A percentile compares a stretch with the other conserved stretches of the same genome.
phyloP scores from a whole-genome alignment of 805 yeast species.

The Debaryomyces castellii region DNA sequence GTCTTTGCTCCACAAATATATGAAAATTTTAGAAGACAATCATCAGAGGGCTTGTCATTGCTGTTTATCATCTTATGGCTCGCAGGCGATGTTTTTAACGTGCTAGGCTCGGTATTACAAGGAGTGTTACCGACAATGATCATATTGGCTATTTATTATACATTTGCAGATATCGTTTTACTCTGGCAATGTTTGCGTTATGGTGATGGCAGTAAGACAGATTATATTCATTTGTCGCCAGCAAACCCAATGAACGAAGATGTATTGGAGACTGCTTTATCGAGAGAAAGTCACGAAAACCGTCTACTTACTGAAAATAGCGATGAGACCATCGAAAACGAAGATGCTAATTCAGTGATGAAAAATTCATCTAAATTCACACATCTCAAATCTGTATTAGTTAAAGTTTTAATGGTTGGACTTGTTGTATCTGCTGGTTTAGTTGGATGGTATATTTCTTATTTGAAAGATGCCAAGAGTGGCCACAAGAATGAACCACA shows the following conservation, averaged over 20 bases:
- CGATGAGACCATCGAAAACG: conserved; percentile 23
- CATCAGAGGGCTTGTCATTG: conserved; percentile 87
- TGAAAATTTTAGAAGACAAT: conserved; percentile 81
- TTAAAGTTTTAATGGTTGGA: conserved; percentile 52
- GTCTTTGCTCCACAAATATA: conserved; percentile 97
- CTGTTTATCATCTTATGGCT: conserved; percentile 89
- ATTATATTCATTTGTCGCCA: conserved; percentile 79
- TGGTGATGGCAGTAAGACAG: conserved; percentile 62
- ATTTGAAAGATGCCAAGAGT: conserved; percentile 43
- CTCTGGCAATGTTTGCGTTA: conserved; percentile 82
- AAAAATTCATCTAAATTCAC: conserved; percentile 13
- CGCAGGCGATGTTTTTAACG: conserved; percentile 91
- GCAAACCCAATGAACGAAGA: conserved; percentile 81
- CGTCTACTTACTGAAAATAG: conserved; percentile 14
- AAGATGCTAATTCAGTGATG: neutral
- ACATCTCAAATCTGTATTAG: conserved; percentile 18
- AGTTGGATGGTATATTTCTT: conserved; percentile 81
- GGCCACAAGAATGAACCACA: conserved; percentile 31
- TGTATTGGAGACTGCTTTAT: conserved; percentile 60
- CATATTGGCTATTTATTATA: conserved; percentile 86
- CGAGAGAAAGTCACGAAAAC: conserved; percentile 31
- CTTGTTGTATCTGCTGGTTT: conserved; percentile 77
- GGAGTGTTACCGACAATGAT: conserved; percentile 94
- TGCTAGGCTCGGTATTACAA: conserved; percentile 86
- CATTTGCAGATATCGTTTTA: conserved; percentile 83